Evolutionary conservation across 805 yeast genomes (phyloP).

Genomic region (Candida palmyrensis): DNA sequence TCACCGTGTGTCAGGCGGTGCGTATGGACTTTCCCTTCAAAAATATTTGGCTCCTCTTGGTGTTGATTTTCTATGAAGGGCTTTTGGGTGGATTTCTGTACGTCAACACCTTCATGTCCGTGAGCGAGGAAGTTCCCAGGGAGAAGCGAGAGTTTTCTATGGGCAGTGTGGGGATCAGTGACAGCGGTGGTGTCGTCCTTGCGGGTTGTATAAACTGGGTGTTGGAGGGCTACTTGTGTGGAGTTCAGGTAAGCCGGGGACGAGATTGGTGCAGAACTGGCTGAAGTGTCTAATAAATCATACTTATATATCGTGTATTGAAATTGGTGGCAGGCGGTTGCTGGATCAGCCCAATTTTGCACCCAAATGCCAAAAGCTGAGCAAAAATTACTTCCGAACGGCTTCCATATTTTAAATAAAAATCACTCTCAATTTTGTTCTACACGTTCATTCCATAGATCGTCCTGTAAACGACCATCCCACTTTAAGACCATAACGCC

Average conservation of each 20-base stretch:
- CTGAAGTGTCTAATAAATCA: neutral
- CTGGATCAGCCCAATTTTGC: no score
- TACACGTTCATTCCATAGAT: no score
- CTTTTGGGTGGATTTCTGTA: conserved; percentile 87
- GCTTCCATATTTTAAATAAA: no score
- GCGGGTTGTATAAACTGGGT: conserved; percentile 75
- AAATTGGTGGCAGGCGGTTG: neutral
- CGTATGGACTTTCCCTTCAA: conserved; percentile 46
- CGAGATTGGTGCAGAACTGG: conserved; percentile 65
- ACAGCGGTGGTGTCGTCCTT: conserved; percentile 75
- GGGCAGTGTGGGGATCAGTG: conserved; percentile 43
- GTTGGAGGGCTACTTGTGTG: conserved; percentile 71
- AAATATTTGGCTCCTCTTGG: conserved; percentile 55
- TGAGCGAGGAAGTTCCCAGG: conserved; percentile 51
- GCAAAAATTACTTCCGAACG: no score
- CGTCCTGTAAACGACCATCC: no score
- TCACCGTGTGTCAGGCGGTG: conserved; percentile 63
- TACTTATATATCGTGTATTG: neutral
- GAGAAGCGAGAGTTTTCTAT: conserved; percentile 31
- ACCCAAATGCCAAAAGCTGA: no score
- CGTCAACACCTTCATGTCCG: conserved; percentile 80
- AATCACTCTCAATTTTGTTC: no score
- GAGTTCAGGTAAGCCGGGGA: conserved; percentile 63
- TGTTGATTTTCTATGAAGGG: conserved; percentile 78
- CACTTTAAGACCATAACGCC: no score